Percentiles rank a stretch among this genome's conserved stretches.
phyloP scores from a whole-genome alignment of 176 grass and related monocot genomes.

The Ananas comosus region DNA sequence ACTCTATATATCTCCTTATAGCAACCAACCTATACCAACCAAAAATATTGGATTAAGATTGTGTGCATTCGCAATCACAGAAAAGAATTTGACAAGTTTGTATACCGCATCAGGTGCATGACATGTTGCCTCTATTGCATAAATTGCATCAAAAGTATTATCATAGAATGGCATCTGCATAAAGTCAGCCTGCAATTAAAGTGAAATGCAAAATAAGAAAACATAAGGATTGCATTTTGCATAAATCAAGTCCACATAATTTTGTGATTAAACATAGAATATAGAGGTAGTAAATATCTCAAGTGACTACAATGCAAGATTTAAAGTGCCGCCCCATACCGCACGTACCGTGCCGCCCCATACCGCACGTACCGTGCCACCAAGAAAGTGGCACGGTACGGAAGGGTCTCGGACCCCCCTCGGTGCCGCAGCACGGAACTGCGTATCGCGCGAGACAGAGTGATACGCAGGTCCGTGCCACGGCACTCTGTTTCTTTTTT shows the following conservation, averaged over 20 bases:
- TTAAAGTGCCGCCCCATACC: too few relatives aligned
- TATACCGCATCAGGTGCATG: slow-evolving; percentile 62
- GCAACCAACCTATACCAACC: slow-evolving; percentile 58
- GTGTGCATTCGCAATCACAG: neutral
- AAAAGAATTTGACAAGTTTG: neutral
- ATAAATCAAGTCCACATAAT: neutral
- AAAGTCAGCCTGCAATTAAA: slow-evolving; percentile 57
- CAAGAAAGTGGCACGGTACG: too few relatives aligned
- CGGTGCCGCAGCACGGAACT: too few relatives aligned
- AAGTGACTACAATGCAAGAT: neutral
- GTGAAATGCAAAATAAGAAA: slow-evolving; percentile 8
- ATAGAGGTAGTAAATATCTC: neutral
- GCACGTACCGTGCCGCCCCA: too few relatives aligned
- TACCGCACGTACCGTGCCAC: too few relatives aligned
- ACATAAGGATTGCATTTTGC: slow-evolving; percentile 11
- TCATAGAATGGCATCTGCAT: slow-evolving; percentile 76
- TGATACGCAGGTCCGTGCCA: too few relatives aligned
- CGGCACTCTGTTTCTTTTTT: too few relatives aligned
- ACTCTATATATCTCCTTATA: slow-evolving; percentile 93
- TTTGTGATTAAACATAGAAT: neutral
- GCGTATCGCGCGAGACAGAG: too few relatives aligned
- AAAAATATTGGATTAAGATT: slow-evolving; percentile 14
- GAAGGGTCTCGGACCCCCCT: too few relatives aligned
- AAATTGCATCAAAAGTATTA: slow-evolving; percentile 48
- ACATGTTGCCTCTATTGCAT: slow-evolving; percentile 74